These are phyloP conservation scores for Cytospora chrysosperma DNA, from an alignment of 2,329 filamentous ascomycete species.

Conservation along the genomic window DNA sequence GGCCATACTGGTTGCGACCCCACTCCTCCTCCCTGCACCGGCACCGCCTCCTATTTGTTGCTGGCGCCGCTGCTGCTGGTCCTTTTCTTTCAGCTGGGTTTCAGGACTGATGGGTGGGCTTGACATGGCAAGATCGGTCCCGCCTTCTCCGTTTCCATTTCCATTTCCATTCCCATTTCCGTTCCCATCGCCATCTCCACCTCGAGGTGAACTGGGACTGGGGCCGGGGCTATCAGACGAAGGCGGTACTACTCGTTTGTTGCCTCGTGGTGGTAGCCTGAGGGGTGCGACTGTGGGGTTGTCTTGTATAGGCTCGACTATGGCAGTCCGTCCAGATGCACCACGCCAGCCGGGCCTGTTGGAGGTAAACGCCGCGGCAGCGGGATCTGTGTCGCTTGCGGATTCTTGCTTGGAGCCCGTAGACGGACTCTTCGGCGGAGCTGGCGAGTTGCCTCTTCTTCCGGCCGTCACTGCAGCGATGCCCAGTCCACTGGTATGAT, in stretches of 20 bases:
- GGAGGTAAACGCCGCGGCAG: slow-evolving; percentile 36
- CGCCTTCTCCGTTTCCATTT: not conserved
- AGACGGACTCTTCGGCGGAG: slow-evolving; percentile 36
- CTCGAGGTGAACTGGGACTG: slow-evolving; percentile 5
- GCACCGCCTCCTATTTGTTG: slow-evolving; percentile 24
- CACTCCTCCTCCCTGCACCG: slow-evolving; percentile 10
- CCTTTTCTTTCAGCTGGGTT: slow-evolving; percentile 32
- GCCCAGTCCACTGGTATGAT: slow-evolving; percentile 42
- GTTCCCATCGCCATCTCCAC: not conserved
- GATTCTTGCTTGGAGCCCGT: slow-evolving; percentile 9
- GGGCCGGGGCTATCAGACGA: slow-evolving; percentile 23
- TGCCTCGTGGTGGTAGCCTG: slow-evolving; percentile 52
- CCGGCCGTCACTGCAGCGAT: slow-evolving; percentile 29
- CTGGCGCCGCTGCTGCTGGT: slow-evolving; percentile 23
- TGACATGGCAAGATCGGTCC: slow-evolving; percentile 19
- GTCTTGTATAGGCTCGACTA: slow-evolving; percentile 65
- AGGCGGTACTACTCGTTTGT: slow-evolving; percentile 39
- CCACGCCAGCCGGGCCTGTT: slow-evolving; percentile 67
- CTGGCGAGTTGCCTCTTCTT: slow-evolving; percentile 20
- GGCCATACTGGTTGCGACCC: slow-evolving; percentile 24
- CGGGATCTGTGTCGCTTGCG: slow-evolving; percentile 33
- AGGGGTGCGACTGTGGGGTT: slow-evolving; percentile 56
- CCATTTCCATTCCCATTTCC: not conserved
- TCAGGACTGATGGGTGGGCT: slow-evolving; percentile 35
- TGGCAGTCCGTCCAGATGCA: slow-evolving; percentile 64